These are phyloP conservation scores for Hypoxylon perforatum DNA, from an alignment of 495 filamentous ascomycete species.

Conservation along the genomic window DNA sequence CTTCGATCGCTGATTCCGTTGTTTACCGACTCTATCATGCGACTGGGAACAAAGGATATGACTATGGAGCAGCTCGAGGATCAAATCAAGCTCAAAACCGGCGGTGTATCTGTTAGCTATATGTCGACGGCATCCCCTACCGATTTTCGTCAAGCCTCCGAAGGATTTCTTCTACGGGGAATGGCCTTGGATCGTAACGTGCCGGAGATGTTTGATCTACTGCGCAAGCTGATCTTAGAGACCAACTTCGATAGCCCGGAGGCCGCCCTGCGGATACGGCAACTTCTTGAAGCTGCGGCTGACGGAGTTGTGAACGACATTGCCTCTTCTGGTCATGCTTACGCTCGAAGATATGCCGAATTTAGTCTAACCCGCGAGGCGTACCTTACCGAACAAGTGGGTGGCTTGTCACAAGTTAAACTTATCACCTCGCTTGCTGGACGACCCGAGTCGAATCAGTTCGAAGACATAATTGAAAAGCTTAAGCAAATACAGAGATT, in stretches of 20 bases:
- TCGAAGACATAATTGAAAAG: slow-evolving; percentile 82
- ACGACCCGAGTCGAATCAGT: slow-evolving; percentile 66
- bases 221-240: slow-evolving; percentile 81
- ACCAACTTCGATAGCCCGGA: slow-evolving; percentile 88
- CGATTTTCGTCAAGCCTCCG: slow-evolving; percentile 73
- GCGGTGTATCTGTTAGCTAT: slow-evolving; percentile 85
- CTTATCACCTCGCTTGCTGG: slow-evolving; percentile 73
- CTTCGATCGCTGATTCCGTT: slow-evolving; percentile 86
- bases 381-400: slow-evolving; percentile 79
- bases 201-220: slow-evolving; percentile 86
- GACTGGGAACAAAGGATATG: slow-evolving; percentile 85
- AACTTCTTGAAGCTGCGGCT: slow-evolving; percentile 84
- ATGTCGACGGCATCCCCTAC: slow-evolving; percentile 79
- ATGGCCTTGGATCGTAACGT: slow-evolving; percentile 90
- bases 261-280: slow-evolving; percentile 81
- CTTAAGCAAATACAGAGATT: slow-evolving; percentile 86
- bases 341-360: slow-evolving; percentile 83
- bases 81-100: slow-evolving; percentile 93
- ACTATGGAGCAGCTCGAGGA: slow-evolving; percentile 96
- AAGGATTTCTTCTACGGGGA: slow-evolving; percentile 85
- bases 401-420: slow-evolving; percentile 87
- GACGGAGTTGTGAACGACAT: slow-evolving; percentile 93
- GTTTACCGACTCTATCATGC: slow-evolving; percentile 92
- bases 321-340: slow-evolving; percentile 86
- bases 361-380: slow-evolving; percentile 78